Evolutionary conservation across 1,139 yeast genomes (phyloP), one percentile per base, ranked within the genome.

Genomic region (Yamadazyma membranifaciens): DNA sequence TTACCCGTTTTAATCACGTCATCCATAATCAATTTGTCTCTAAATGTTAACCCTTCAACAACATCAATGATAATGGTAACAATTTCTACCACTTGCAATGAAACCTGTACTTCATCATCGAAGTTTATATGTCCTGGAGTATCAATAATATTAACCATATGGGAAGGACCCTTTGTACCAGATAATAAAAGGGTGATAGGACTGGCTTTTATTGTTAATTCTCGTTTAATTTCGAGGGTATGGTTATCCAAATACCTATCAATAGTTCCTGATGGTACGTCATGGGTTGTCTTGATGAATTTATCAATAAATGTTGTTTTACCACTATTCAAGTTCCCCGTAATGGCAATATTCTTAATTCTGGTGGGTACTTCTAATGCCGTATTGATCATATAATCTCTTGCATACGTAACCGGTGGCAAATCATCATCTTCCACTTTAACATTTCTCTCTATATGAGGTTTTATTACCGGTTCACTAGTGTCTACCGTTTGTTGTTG

Each of bases 111-210:
- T 52, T 92, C 98, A 55, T 87, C 96, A 26, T 73, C 62, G 56
- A 92, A 92, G 53, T 88, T 83, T 1, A 78, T 75, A 61, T 92
- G 98, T 0, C 99, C 99, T 0, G 99, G 99, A 0, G 96, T 73
- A 54, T 94, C 98, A 1, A 88, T 48, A 3, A 89, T 50, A 52
- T 85, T 87, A 24, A 83, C 54, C 1, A 79, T 75, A 30, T 65
- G 64, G 0, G 95, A 82, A 47, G 73, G 78, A 1, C 75, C 81
- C 15, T 66, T 68, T 22, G 76, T 47, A 52, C 80, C 80, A 0
- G 75, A 77, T n/a, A 84, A 58, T 9, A 91, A 59, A 13, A 88
- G 51, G 0, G 94, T 69, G 48, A 86, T 71, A 0, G 88, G 81
- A 1, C 83, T 65, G 1, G 83, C 44, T 50, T 83, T 83, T 15